phyloP scores from a whole-genome alignment of 1,139 yeast genomes.

The Taphrina pruni region DNA sequence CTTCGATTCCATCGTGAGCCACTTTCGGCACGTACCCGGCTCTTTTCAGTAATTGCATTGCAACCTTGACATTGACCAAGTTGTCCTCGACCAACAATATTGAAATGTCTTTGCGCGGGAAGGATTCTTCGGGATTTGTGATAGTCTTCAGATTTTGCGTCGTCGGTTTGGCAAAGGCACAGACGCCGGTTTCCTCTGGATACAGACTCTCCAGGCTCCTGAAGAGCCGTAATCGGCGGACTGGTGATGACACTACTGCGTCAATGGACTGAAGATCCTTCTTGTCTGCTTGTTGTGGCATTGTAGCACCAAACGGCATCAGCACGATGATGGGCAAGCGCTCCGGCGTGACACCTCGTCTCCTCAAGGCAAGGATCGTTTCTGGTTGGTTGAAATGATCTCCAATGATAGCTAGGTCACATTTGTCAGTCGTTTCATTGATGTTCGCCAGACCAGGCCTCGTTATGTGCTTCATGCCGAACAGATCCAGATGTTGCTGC shows the following conservation, averaged over 20 bases:
- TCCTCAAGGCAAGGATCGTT: slow-evolving; percentile 21
- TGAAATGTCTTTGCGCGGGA: slow-evolving; percentile 25
- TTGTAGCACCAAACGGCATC: slow-evolving; percentile 38
- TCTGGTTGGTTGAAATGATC: slow-evolving; percentile 39
- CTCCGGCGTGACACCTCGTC: slow-evolving; percentile 5
- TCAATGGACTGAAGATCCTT: slow-evolving; percentile 30
- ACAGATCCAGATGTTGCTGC: slow-evolving; percentile 18
- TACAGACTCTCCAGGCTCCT: slow-evolving; percentile 20
- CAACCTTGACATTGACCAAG: slow-evolving; percentile 39
- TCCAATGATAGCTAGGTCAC: slow-evolving; percentile 34
- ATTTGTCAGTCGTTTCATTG: slow-evolving; percentile 1
- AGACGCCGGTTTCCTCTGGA: slow-evolving; percentile 20
- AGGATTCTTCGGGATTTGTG: slow-evolving; percentile 19
- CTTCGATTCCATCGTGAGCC: slow-evolving; percentile 37
- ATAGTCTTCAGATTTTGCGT: slow-evolving; percentile 8
- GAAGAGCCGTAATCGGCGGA: slow-evolving; percentile 18
- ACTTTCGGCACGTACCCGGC: slow-evolving; percentile 27
- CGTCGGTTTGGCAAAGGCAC: slow-evolving; percentile 14
- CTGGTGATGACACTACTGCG: slow-evolving; percentile 33
- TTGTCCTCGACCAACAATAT: slow-evolving; percentile 41
- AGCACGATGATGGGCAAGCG: slow-evolving; percentile 30
- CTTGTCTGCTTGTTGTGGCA: slow-evolving; percentile 26
- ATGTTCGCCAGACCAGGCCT: not conserved
- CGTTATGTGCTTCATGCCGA: slow-evolving; percentile 21
- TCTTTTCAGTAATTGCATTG: slow-evolving; percentile 35